Base-by-base conservation (phyloP, 2,329 filamentous ascomycete species). In the Fusarium liriodendri region DNA sequence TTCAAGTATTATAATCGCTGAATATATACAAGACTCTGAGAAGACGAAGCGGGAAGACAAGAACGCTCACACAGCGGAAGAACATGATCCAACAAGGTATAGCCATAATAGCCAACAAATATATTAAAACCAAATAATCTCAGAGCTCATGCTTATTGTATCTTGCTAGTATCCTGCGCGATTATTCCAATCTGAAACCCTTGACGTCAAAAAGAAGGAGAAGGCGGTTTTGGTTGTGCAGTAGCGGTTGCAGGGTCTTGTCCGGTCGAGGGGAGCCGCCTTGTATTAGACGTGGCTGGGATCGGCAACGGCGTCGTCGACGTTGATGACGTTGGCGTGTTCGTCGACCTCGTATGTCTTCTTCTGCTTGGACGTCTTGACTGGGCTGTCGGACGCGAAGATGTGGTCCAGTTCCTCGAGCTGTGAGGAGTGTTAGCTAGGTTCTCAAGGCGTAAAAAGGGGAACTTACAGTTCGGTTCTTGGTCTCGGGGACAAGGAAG, bases 401-500 rank as follows among this genome's bases (percentile, higher is more conserved):
- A 78, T 78, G 6, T 69, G 58, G 32, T 78, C 76, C 1, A 78
- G 62, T 20, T 78, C 76, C 45, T 78, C 76, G 0, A 78, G 76
- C 75, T 77, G n/a, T 25, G 22, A 13, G 13, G 29, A 13, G 6
- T 33, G 20, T 62, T 11, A 58, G n/a, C 7, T 52, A 18, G 5
- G 16, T 13, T 16, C 10, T 4, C 1, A 35, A 10, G 7, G 2
- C 7, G 13, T 2, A 14, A 14, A 11, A 25, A 7, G 6, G 3
- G 37, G 4, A n/a, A 62, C 76, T 69, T 66, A 75, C 76, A 42
- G 86, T 88, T 62, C 86, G 83, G 55, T 84, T 83, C 75, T 85
- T 85, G 8, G 86, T 88, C 77, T 88, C 87, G 0, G 86, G 85
- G n/a, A 87, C 84, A 13, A 88, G 80, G 70, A 89, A 84, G 77